A percentile compares a stretch with the other conserved stretches of the same genome.
phyloP scores from a whole-genome alignment of 306 rosid species.

The Prunus davidiana region DNA sequence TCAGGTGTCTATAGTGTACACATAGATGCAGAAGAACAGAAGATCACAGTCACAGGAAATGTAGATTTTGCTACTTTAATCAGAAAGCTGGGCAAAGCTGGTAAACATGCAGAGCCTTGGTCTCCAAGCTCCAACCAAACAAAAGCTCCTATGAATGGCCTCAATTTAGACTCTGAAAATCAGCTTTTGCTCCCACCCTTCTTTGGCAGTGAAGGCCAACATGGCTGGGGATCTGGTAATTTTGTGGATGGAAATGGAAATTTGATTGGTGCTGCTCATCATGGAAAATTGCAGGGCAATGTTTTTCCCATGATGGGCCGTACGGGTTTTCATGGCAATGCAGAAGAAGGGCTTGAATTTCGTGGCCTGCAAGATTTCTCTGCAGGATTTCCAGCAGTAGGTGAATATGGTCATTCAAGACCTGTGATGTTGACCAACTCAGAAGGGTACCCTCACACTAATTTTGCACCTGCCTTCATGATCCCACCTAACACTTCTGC shows the following conservation, averaged over 20 bases:
- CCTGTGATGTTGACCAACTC: too few species aligned
- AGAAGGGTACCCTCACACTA: neutral
- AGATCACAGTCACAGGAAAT: conserved; percentile 38
- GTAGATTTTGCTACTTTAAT: conserved; percentile 46
- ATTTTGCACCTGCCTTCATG: neutral
- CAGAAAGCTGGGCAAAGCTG: conserved; percentile 38
- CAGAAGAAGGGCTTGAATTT: neutral
- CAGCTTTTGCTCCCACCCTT: too few species aligned
- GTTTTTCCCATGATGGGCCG: neutral
- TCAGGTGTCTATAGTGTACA: conserved; percentile 48
- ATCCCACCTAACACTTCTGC: neutral
- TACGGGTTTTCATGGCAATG: neutral
- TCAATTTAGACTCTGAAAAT: too few species aligned
- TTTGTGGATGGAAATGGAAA: too few species aligned
- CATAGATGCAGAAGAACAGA: conserved; percentile 43
- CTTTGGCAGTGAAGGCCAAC: too few species aligned
- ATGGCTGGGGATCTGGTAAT: too few species aligned
- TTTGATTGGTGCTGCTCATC: too few species aligned
- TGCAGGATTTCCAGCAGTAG: neutral
- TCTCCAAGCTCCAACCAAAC: conserved; percentile 25
- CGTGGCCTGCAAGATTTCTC: neutral
- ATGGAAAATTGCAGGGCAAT: too few species aligned
- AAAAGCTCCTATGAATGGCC: neutral
- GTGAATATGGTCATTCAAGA: too few species aligned
- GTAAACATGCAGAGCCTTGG: conserved; percentile 57